These are phyloP conservation scores for Eleusine coracana DNA, from an alignment of 176 grass and related monocot species.

Conservation along the genomic window DNA sequence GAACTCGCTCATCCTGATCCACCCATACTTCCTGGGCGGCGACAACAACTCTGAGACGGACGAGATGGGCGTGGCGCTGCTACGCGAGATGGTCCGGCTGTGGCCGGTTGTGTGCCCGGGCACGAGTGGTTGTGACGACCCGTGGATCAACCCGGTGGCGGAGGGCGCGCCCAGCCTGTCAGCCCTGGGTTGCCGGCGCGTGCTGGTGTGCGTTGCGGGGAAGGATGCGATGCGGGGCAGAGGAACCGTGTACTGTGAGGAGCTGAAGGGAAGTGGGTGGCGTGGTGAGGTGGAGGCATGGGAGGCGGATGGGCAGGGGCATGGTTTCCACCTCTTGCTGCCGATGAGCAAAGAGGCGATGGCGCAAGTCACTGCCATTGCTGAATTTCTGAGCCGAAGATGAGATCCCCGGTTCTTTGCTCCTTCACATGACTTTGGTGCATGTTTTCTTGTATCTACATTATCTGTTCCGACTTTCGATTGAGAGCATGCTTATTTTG, in stretches of 20 bases:
- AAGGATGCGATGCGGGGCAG: conserved; percentile 55
- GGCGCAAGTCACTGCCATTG: conserved; percentile 34
- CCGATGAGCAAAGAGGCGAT: conserved; percentile 14
- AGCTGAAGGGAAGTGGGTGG: conserved; percentile 59
- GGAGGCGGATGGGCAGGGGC: conserved; percentile 56
- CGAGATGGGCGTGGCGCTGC: conserved; percentile 37
- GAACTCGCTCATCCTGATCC: conserved; percentile 50
- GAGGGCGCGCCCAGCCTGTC: conserved; percentile 47
- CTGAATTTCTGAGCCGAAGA: conserved; percentile 42
- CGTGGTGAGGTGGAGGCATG: conserved; percentile 49
- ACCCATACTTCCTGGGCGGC: conserved; percentile 73
- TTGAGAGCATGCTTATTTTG: conserved; percentile 15
- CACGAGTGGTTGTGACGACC: conserved; percentile 58
- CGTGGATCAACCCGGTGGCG: conserved; percentile 65
- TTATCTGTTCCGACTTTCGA: neutral
- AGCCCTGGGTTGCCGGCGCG: conserved; percentile 39
- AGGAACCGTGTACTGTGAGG: conserved; percentile 55
- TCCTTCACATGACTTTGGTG: neutral
- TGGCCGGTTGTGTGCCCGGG: conserved; percentile 64
- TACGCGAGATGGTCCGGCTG: conserved; percentile 31
- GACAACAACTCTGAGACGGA: conserved; percentile 48
- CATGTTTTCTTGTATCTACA: conserved; percentile 12
- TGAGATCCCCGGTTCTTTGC: conserved; percentile 20
- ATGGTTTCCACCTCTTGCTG: conserved; percentile 54
- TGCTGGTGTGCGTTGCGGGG: conserved; percentile 59